Evolutionary conservation across 805 yeast species (phyloP).

Genomic region (Candida sphagnicola): DNA sequence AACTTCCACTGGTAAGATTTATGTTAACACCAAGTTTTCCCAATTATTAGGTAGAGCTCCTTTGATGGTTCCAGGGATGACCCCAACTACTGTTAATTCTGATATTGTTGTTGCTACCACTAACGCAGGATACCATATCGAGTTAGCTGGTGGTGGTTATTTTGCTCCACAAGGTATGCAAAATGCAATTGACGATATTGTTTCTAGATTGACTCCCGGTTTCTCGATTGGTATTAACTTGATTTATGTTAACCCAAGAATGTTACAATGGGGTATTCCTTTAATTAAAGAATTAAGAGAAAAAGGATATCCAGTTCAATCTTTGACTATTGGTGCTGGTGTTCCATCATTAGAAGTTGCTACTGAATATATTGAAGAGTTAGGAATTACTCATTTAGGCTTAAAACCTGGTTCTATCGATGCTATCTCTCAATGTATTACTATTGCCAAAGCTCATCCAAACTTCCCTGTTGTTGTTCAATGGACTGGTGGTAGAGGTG

Average conservation of each 20-base stretch:
- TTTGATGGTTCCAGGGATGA: conserved; percentile 98
- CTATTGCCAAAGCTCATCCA: conserved; percentile 95
- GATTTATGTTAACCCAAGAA: conserved; percentile 93
- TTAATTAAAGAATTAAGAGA: conserved; percentile 84
- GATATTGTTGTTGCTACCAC: conserved; percentile 91
- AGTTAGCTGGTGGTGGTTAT: conserved; percentile 99
- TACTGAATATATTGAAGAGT: conserved; percentile 86
- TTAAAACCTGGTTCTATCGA: conserved; percentile 98
- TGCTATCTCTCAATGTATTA: conserved; percentile 78
- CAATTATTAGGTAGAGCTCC: conserved; percentile 93
- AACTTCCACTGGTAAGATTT: conserved; percentile 68
- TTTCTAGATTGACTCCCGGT: conserved; percentile 68
- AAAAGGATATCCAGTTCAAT: conserved; percentile 93
- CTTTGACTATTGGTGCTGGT: conserved; percentile 98
- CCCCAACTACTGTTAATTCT: conserved; percentile 95
- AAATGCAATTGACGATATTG: conserved; percentile 70
- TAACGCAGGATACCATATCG: conserved; percentile 96
- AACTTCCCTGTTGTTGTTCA: conserved; percentile 94
- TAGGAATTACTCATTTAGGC: conserved; percentile 91
- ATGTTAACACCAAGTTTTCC: conserved; percentile 92
- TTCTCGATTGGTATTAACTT: conserved; percentile 88
- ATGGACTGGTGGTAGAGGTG: conserved; percentile 99
- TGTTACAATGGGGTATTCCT: conserved; percentile 99
- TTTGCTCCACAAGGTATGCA: conserved; percentile 71
- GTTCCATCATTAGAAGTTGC: conserved; percentile 98